Conservation (phyloP, 1,139 yeast species). For the Magnusiomyces paraingens region DNA sequence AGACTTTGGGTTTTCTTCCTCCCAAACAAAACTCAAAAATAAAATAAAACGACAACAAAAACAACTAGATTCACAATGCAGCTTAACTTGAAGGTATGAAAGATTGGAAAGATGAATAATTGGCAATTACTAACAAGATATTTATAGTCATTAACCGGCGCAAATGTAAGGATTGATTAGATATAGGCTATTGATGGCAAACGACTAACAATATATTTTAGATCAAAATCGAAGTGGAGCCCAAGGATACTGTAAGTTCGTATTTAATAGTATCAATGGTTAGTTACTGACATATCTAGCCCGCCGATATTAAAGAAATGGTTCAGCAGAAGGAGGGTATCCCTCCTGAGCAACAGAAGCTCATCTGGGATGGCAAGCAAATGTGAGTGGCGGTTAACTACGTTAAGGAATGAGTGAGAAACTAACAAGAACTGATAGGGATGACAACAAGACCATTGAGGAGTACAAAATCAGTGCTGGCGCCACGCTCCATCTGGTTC, state of each 20-base stretch:
- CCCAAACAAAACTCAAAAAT: too few relatives aligned
- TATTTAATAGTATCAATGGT: background rate
- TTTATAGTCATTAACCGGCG: slow-evolving; percentile 37
- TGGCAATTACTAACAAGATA: slow-evolving; percentile 13
- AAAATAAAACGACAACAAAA: too few relatives aligned
- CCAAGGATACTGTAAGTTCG: slow-evolving; percentile 52
- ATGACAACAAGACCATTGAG: slow-evolving; percentile 64
- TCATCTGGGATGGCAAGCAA: slow-evolving; percentile 87
- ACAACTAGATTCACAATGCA: slow-evolving; percentile 10
- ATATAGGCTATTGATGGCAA: slow-evolving; percentile 3
- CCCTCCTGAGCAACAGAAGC: slow-evolving; percentile 92
- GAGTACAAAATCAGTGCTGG: slow-evolving; percentile 61
- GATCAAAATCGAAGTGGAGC: slow-evolving; percentile 75
- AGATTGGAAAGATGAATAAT: background rate
- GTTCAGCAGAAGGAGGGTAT: slow-evolving; percentile 97
- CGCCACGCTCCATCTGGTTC: slow-evolving; percentile 77
- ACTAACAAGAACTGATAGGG: slow-evolving; percentile 31
- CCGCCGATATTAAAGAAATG: slow-evolving; percentile 80
- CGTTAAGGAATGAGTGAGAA: background rate
- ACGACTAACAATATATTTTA: slow-evolving; percentile 22
- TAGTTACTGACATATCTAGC: slow-evolving; percentile 28
- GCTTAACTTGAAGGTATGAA: slow-evolving; percentile 15
- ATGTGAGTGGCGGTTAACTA: slow-evolving; percentile 42
- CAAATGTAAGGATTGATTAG: slow-evolving; percentile 44
- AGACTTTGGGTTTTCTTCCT: too few relatives aligned